phyloP scores from a whole-genome alignment of 1,139 yeast species.

The Pichia sp. region DNA sequence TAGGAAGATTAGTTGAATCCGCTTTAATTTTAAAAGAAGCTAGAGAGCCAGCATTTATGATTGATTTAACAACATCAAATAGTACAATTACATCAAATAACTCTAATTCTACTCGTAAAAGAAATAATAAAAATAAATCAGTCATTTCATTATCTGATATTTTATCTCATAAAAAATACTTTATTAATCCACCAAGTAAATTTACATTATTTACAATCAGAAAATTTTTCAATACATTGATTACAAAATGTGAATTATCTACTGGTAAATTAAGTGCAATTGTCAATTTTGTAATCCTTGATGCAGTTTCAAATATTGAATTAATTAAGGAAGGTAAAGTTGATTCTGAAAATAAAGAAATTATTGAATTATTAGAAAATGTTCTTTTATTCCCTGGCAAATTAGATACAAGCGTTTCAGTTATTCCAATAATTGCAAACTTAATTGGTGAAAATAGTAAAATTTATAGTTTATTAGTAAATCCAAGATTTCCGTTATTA shows the following conservation, averaged over 20 bases:
- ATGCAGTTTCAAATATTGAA: constrained; percentile 32
- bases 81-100: constrained; percentile 25
- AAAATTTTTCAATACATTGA: constrained; percentile 42
- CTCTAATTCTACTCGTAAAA: constrained; percentile 10
- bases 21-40: constrained; percentile 42
- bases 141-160: constrained; percentile 59
- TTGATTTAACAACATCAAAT: constrained; percentile 8
- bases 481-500: constrained; percentile 71
- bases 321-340: constrained; percentile 20
- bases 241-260: constrained; percentile 49
- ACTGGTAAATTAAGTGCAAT: constrained; percentile 59
- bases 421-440: constrained; percentile 62
- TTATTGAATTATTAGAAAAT: constrained; percentile 40
- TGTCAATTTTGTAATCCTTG: constrained; percentile 49
- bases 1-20: constrained; percentile 42
- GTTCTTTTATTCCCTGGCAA: constrained; percentile 61
- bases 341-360: constrained; percentile 27
- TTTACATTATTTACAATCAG: constrained; percentile 37
- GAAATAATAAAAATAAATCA: constrained; percentile 26
- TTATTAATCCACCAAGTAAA: constrained; percentile 38
- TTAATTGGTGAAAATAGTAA: constrained; percentile 36
- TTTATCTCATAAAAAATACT: constrained; percentile 60
- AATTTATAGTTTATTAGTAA: constrained; percentile 50
- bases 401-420: constrained; percentile 21
- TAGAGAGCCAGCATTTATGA: constrained; percentile 23